These are phyloP conservation scores for Lagerstroemia speciosa DNA, from an alignment of 345 rosid species.

Conservation along the genomic window DNA sequence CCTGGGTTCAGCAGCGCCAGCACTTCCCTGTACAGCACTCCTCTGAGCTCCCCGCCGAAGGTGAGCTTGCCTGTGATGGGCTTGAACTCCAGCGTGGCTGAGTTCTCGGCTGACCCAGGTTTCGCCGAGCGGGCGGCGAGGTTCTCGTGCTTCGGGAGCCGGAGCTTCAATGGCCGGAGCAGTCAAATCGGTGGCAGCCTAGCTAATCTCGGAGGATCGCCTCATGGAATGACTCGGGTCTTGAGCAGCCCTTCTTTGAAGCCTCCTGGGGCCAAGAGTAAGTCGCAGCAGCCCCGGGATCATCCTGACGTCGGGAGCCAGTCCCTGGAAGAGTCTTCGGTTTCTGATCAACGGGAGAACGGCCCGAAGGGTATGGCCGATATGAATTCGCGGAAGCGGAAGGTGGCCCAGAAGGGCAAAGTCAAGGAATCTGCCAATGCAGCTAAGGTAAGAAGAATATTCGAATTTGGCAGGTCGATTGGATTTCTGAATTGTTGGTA, in stretches of 20 bases:
- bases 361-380: conserved; percentile 2
- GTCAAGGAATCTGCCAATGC: conserved; percentile 22
- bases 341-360: conserved; percentile 8
- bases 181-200: not conserved
- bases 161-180: conserved; percentile 15
- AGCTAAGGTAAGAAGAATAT: conserved; percentile 12
- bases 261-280: conserved; percentile 3
- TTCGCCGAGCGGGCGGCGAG: conserved; percentile 18
- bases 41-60: conserved; percentile 33
- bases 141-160: conserved; percentile 20
- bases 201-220: not conserved
- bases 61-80: conserved; percentile 1
- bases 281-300: conserved; percentile 1
- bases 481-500: too few relatives aligned
- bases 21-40: conserved; percentile 39
- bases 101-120: conserved; percentile 17
- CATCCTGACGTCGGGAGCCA: conserved; percentile 7
- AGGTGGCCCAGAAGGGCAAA: conserved; percentile 24
- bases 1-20: conserved; percentile 25
- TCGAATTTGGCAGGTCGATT: too few relatives aligned
- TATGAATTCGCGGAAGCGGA: conserved; percentile 29
- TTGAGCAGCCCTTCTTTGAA: conserved; percentile 16
- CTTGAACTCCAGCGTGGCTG: conserved; percentile 10
- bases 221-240: conserved; percentile 9
- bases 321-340: conserved; percentile 18